A percentile compares a stretch with the other conserved stretches of the same genome.
Evolutionary conservation across 129 eudicot genomes (phyloP).

Genomic region (Solidago caesia): DNA sequence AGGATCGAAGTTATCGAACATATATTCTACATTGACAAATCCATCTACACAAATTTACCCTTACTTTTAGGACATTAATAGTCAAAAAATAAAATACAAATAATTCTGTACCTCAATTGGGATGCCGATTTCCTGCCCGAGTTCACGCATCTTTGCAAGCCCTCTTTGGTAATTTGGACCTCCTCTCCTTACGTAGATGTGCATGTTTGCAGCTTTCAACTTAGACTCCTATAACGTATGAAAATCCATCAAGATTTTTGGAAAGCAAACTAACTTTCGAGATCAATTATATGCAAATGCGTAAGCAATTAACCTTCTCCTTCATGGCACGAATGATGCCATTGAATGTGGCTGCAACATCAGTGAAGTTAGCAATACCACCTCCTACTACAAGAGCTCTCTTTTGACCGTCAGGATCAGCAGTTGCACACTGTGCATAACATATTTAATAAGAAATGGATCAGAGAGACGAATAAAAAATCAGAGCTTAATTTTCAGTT

Average conservation of each 20-base stretch:
- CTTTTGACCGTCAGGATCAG: slow-evolving; percentile 86
- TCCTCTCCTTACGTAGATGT: slow-evolving; percentile 94
- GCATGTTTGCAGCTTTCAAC: slow-evolving; percentile 96
- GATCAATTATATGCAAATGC: not conserved
- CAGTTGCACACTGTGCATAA: slow-evolving; percentile 89
- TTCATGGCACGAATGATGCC: slow-evolving; percentile 96
- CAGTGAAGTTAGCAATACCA: slow-evolving; percentile 98
- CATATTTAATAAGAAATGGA: not conserved
- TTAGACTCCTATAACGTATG: slow-evolving; percentile 59
- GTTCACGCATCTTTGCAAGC: slow-evolving; percentile 82
- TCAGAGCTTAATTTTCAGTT: not conserved
- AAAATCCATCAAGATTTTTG: not conserved
- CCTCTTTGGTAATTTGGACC: slow-evolving; percentile 99
- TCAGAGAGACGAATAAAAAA: not conserved
- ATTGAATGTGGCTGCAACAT: slow-evolving; percentile 97
- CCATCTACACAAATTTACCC: not conserved
- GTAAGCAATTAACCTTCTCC: slow-evolving; percentile 68
- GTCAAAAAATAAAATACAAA: not conserved
- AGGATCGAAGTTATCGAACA: too few species aligned
- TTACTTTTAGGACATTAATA: not conserved
- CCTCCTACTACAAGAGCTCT: slow-evolving; percentile 97
- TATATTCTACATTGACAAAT: not conserved
- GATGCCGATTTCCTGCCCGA: slow-evolving; percentile 90
- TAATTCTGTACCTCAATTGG: slow-evolving; percentile 72
- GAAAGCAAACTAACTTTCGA: not conserved